Evolutionary conservation across 2,329 filamentous ascomycete genomes (phyloP), one percentile per base, ranked within the genome.

Genomic region (Bipolaris victoriae): DNA sequence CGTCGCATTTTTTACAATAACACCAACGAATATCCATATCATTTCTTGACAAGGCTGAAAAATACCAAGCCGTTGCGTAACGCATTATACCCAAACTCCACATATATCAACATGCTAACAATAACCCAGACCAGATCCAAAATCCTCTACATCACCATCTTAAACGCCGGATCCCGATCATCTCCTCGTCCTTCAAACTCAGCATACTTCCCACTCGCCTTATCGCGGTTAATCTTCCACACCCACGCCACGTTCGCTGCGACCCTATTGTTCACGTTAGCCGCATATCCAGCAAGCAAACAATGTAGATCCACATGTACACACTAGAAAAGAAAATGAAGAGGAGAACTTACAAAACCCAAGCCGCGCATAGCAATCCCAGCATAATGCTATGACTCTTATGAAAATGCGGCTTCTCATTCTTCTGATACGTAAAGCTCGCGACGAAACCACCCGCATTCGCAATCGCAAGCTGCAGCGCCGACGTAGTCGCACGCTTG

Each of bases 361-460:
- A 90, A 3, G 85, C 83, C 64, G 81, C 84, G 37, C 85, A 84
- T 41, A 90, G 66, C 20, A 90, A 65, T 0, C 85, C 81, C 24
- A 90, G 66, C 26, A 89, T 80, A 10, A 88, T 80, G 0, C 82
- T 86, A 68, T 90, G 88, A 1, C 87, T 86, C 43, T 81, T 79
- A 59, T 85, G 83, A 57, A 85, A 90, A 44, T 54, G 31, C 0
- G 87, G 86, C 0, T 79, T 82, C 49, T 90, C 79, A 0, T 65
- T 70, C 47, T 79, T 80, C 2, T 85, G 85, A 61, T 89, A 89
- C 4, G 86, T 82, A 66, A 89, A 89, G 0, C 82, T 85, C 0
- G 87, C 84, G 2, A 90, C 86, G 63, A 90, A 88, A 0, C 88
- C 88, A 44, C 87, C 87, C 7, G 82, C 84, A 62, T 90, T 90